These are phyloP conservation scores for Salix arbutifolia DNA, from an alignment of 345 rosid genomes.

Conservation along the genomic window DNA sequence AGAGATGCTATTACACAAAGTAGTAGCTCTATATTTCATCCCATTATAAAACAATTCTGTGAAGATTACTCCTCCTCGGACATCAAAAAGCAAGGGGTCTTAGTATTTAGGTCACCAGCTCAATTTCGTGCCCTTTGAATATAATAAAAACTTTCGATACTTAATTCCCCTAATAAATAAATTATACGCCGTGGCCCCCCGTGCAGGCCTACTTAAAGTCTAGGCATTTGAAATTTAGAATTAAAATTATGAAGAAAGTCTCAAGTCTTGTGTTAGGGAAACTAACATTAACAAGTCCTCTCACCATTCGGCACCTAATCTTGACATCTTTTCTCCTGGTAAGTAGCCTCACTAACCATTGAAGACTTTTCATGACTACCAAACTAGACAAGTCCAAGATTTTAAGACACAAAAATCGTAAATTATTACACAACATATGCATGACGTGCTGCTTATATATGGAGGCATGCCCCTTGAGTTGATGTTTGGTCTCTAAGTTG, in stretches of 20 bases:
- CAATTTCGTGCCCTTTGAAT: constrained; percentile 21
- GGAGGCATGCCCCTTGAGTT: not conserved
- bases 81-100: constrained; percentile 7
- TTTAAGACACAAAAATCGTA: not conserved
- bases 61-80: constrained; percentile 20
- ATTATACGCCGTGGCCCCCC: not conserved
- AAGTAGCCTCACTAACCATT: constrained; percentile 34
- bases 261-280: constrained; percentile 48
- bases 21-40: not conserved
- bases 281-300: constrained; percentile 32
- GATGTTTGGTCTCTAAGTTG: not conserved
- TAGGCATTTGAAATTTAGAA: constrained; percentile 16
- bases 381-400: constrained; percentile 26
- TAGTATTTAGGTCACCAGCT: constrained; percentile 45
- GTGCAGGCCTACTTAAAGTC: constrained; percentile 21
- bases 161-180: no score
- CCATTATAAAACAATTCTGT: constrained; percentile 8
- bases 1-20: not conserved
- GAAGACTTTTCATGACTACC: constrained; percentile 41
- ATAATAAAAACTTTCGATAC: not conserved
- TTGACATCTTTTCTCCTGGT: constrained; percentile 32
- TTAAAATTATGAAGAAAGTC: not conserved
- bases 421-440: constrained; percentile 15
- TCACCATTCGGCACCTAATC: constrained; percentile 35
- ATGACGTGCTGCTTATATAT: constrained; percentile 33